Base-by-base conservation (phyloP, 305 asterid species). In the Rubia occidens region DNA sequence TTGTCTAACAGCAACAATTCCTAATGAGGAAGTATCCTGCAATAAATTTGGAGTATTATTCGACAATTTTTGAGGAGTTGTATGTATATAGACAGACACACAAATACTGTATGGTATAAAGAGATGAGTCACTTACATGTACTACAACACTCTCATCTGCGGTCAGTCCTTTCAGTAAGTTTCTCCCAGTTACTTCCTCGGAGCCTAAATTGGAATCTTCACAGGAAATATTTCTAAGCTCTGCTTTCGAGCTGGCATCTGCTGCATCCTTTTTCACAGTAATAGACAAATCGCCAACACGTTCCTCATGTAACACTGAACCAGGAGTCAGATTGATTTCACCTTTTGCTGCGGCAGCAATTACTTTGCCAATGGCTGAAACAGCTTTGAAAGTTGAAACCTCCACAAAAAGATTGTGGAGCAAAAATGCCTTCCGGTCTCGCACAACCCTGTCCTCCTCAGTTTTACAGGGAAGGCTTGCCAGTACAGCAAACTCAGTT, bases 401-500 rank as follows among this genome's bases (percentile, higher is more conserved):
- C 68, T 95, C 99, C 61, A 95, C 82, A 80, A 95, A 95, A 70
- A 92, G 95, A 83, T 84, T 91, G 76, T 95, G 99, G 79, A 95
- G 90, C 87, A 95, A 85, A 81, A 95, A 95, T 15, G 98, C 99
- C 84, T 95, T 95, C 65, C 99, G 87, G 75, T 95, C 99, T 60
- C 99, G 86, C 67, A 87, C 83, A 72, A 85, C 93, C 81, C 99
- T 91, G 82, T 91, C 98, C 65, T 95, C 99, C 73, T 95, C 98
- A 53, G 97, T 89, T 80, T 86, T 88, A 85, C 97, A 91, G 64
- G 99, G 95, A 40, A 91, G 82, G 75, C 72, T 86, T 40, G 95
- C 97, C 88, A 95, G 77, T 75, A 85, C 77, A 37, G 94, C 89
- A 77, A 95, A 91, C 64, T 95, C 91, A 10, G 85, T 86, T 20